Conservation (phyloP, 345 rosid genomes). For the Eucalyptus sp. region DNA sequence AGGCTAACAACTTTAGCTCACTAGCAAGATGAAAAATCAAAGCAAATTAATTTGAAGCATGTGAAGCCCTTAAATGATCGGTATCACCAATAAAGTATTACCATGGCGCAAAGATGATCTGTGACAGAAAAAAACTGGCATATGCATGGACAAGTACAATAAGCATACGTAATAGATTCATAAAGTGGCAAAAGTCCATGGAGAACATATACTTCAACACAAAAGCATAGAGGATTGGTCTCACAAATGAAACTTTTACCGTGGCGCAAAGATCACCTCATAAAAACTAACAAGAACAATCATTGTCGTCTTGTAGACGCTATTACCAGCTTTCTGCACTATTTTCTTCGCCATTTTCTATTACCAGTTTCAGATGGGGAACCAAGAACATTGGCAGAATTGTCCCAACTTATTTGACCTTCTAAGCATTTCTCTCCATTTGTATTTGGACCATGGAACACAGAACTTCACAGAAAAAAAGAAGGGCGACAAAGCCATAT, state of each 20-base stretch:
- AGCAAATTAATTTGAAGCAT: not conserved
- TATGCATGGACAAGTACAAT: not conserved
- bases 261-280: not conserved
- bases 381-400: not conserved
- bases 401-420: not conserved
- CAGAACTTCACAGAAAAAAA: not conserved
- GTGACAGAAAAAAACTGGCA: not conserved
- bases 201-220: not conserved
- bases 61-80: not conserved
- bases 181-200: not conserved
- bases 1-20: not conserved
- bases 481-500: not conserved
- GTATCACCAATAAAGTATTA: not conserved
- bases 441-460: not conserved
- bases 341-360: not conserved
- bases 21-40: not conserved
- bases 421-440: not conserved
- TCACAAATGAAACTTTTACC: not conserved
- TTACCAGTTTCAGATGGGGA: not conserved
- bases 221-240: not conserved
- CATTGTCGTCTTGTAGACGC: not conserved
- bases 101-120: not conserved
- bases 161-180: not conserved
- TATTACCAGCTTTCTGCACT: not conserved
- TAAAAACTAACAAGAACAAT: not conserved